These are phyloP conservation scores for Hapsidospora chrysogenum DNA, from an alignment of 495 filamentous ascomycete species.

Conservation along the genomic window DNA sequence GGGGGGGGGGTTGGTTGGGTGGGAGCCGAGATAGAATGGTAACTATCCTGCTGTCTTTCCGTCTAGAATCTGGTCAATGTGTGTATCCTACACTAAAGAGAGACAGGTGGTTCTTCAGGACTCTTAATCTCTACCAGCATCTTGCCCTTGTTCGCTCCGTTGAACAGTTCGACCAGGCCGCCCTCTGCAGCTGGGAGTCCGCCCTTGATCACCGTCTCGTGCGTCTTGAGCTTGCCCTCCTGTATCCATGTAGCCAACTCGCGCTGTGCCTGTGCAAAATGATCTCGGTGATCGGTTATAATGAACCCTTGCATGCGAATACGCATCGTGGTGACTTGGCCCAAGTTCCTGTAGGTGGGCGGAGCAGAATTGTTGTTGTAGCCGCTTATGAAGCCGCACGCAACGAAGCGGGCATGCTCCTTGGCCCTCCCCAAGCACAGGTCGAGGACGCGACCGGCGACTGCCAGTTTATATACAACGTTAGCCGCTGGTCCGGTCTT, in stretches of 20 bases:
- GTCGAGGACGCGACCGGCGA: constrained; percentile 50
- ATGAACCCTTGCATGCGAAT: constrained; percentile 45
- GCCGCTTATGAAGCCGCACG: constrained; percentile 34
- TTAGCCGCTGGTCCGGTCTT: too few species aligned
- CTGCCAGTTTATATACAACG: constrained; percentile 1
- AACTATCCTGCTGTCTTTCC: too few species aligned
- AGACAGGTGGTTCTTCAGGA: too few species aligned
- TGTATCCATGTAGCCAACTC: constrained; percentile 32
- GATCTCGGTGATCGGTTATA: constrained; percentile 30
- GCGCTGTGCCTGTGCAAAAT: constrained; percentile 20
- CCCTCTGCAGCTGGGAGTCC: constrained; percentile 32
- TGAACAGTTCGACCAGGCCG: constrained; percentile 32
- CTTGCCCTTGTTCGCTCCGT: constrained; percentile 38
- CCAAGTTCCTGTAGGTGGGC: too few species aligned
- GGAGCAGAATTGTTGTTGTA: constrained; percentile 22
- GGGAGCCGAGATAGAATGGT: too few species aligned
- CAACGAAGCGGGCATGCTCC: constrained; percentile 37
- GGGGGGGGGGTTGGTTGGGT: too few species aligned
- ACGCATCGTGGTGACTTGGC: constrained; percentile 5
- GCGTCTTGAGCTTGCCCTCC: constrained; percentile 37
- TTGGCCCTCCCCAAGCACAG: constrained; percentile 40
- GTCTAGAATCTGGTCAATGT: too few species aligned
- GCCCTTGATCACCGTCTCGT: constrained; percentile 39
- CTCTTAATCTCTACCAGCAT: too few species aligned
- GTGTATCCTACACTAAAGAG: too few species aligned